Evolutionary conservation across 768 basidiomycete species (phyloP), one percentile per base, ranked within the genome.

Genomic region (Naganishia vaughanmartiniae): DNA sequence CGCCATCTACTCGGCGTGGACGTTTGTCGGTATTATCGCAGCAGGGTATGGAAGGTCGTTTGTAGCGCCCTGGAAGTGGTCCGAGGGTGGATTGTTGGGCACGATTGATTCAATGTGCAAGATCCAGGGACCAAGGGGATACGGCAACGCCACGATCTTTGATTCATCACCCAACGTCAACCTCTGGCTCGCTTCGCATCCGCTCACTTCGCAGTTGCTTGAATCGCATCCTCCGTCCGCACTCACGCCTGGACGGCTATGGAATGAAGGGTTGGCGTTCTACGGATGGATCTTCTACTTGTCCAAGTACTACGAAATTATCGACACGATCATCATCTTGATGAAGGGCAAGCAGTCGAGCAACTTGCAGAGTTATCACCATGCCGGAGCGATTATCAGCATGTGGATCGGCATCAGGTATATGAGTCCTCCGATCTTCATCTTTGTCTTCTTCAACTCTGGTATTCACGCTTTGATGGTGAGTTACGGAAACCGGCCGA

Each of bases 301-400:
- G 15, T 69, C 67, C 24, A 74, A 74, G 66, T 72, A 56, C 51
- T 74, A 74, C 63, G 73, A 74, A 33, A 69, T 74, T 31, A 58
- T 74, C 65, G 74, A 76, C 53, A 75, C 75, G 54, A 72, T 72
- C 30, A 77, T 78, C 66, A 73, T 78, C 48, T 70, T 78, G 28
- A 56, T 74, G 48, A 77, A 78, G 72, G 77, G 77, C 24, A 77
- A 76, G 71, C 75, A 77, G 57, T 74, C 73, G 39, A 71, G 57
- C 56, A 63, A 60, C 24, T 70, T 76, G 57, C 77, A 78, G 65
- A 60, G 42, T 15, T 78, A 77, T 70, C 77, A 78, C 65, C 77
- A 78, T 73, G 67, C 70, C 34, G 77, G 77, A 1, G 76, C 77
- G 15, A 69, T 76, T 48, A 46, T 71, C 28, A 71, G 74, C 45